Percentiles rank a stretch among this genome's conserved stretches.
Evolutionary conservation across 2,329 filamentous ascomycete genomes (phyloP).

Genomic region (Neoscytalidium dimidiatum): DNA sequence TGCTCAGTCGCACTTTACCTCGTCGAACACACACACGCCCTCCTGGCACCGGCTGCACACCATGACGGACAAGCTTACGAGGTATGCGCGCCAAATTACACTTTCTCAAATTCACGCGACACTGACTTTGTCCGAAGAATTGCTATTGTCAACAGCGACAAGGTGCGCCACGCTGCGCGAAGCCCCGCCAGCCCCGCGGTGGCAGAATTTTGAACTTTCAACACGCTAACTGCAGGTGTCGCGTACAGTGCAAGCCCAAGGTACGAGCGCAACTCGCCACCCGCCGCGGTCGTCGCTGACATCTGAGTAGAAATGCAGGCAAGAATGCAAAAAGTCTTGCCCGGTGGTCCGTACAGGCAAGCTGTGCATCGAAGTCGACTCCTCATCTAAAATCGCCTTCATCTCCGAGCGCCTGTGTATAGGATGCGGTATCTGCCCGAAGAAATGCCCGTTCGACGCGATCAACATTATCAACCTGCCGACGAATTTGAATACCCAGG

Average conservation of each 20-base stretch:
- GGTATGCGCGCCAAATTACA: slow-evolving; percentile 59
- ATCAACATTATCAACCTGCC: slow-evolving; percentile 99
- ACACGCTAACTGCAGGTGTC: slow-evolving; percentile 15
- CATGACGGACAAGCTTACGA: slow-evolving; percentile 94
- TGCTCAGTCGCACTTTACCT: slow-evolving; percentile 1
- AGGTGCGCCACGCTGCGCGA: slow-evolving; percentile 59
- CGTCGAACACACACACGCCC: slow-evolving; percentile 4
- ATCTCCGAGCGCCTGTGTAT: slow-evolving; percentile 96
- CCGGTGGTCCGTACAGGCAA: slow-evolving; percentile 97
- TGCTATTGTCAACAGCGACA: slow-evolving; percentile 98
- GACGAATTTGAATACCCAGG: slow-evolving; percentile 96
- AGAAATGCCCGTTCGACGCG: slow-evolving; percentile 97
- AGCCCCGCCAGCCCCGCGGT: slow-evolving; percentile 20
- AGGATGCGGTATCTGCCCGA: slow-evolving; percentile 98
- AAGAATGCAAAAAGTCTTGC: slow-evolving; percentile 99
- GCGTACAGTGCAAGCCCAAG: slow-evolving; percentile 79
- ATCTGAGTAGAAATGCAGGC: slow-evolving; percentile 79
- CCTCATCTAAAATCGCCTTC: slow-evolving; percentile 92
- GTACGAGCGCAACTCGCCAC: slow-evolving; percentile 46
- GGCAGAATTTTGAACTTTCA: slow-evolving; percentile 30
- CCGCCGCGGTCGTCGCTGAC: background rate
- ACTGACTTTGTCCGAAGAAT: slow-evolving; percentile 62
- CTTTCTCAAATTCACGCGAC: background rate
- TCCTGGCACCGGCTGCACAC: slow-evolving; percentile 28
- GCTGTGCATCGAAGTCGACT: slow-evolving; percentile 90